Base-by-base conservation (phyloP, 768 basidiomycete genomes). In the Cubamyces sp. region DNA sequence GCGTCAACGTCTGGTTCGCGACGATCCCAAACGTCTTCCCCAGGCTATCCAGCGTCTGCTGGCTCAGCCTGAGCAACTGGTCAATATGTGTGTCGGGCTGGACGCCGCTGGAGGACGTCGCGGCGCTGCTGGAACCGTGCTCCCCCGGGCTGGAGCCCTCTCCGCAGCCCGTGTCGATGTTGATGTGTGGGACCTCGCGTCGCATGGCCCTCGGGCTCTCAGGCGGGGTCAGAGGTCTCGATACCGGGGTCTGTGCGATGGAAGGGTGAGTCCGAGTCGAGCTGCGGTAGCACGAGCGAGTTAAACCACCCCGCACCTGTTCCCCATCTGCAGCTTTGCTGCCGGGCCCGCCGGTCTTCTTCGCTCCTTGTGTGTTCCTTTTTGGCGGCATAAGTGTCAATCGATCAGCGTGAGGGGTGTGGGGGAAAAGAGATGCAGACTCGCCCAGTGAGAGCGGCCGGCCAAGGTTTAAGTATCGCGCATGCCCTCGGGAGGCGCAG, bases 41-140 rank as follows among this genome's bases (percentile, higher is more conserved):
- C 56, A 86, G 73, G 0, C 73, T 68, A 1, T 65, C 60, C 5
- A 85, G 66, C 5, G 81, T 79, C 18, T 71, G 67, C 59, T 80
- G 81, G 77, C 85, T 81, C 21, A 78, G 75, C 11, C 72, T 65
- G 19, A 84, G 75, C 15, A 84, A 66, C n/a, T 80, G 77, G 8
- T 78, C 78, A 28, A 54, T 43, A 12, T 25, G 0, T 15, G 39
- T 2, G 49, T 30, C 18, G 39, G 30, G 46, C 42, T 18, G 23
- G 41, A 19, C 5, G 7, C 26, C 19, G 7, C 26, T 6, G 14
- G 46, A n/a, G 3, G 14, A 16, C 9, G 23, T 37, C 18, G 43
- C 6, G 23, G 41, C 14, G 9, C 16, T 5, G 53, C 34, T 15
- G 7, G 26, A 18, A 49, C 9, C 21, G 11, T 16, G 15, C 28